Percentiles rank a stretch among this genome's conserved stretches.
Conservation (phyloP, 1,139 yeast species). For the Blastobotrys raffinosifermentans region DNA sequence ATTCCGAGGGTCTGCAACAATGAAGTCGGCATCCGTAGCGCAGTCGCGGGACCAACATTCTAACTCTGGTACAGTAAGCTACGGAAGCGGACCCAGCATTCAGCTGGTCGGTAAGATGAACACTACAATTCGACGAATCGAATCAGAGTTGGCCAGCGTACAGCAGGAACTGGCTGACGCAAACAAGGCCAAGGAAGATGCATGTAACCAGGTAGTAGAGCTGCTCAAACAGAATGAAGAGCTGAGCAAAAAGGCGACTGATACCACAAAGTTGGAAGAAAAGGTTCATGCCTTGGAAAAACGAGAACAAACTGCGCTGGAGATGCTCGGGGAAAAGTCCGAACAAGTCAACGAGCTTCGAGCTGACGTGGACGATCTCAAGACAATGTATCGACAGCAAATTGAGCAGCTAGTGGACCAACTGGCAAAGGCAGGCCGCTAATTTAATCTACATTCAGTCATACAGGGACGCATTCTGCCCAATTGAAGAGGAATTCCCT, state of each 20-base stretch:
- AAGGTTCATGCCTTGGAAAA: constrained; percentile 35
- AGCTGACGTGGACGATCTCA: constrained; percentile 86
- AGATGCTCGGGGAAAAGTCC: constrained; percentile 79
- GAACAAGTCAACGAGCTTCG: constrained; percentile 79
- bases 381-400: constrained; percentile 73
- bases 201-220: constrained; percentile 60
- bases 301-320: constrained; percentile 56
- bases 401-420: constrained; percentile 79
- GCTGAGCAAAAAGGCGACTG: constrained; percentile 36
- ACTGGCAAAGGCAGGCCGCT: constrained; percentile 30
- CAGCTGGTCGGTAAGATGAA: constrained; percentile 71
- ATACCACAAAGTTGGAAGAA: constrained; percentile 37
- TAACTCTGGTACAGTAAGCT: neutral
- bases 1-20: neutral
- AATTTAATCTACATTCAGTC: no score
- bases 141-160: constrained; percentile 63
- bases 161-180: constrained; percentile 57
- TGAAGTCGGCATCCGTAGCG: neutral
- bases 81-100: constrained; percentile 6
- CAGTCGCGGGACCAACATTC: neutral
- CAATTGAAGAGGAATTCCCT: no score
- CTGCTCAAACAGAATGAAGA: constrained; percentile 51
- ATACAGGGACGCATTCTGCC: no score
- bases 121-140: constrained; percentile 69
- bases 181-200: constrained; percentile 53